Evolutionary conservation across 305 asterid species (phyloP), one percentile per base, ranked within the genome.

Genomic region (Plantago rigida): DNA sequence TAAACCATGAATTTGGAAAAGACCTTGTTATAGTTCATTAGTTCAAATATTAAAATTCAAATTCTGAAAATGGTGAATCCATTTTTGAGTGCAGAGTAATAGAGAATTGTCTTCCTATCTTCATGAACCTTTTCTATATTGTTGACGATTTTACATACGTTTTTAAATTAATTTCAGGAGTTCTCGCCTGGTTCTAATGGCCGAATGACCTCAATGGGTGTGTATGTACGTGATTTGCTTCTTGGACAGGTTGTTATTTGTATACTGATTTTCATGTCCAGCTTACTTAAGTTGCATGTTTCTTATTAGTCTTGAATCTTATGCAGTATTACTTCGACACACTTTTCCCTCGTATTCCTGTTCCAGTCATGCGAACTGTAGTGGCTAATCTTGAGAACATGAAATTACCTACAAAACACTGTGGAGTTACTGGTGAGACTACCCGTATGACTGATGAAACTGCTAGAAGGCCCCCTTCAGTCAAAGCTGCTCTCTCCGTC

Each of bases 321-420:
- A 60, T 82, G 87, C 96, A 91, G 96, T 91, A 92, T 74, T 92
- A 88, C 73, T 92, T 92, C 19, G 96, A 86, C 78, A 92, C 99
- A 8, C 93, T 92, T 22, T 81, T 86, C 52, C 99, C 96, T 13
- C 95, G 98, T 17, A 86, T 92, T 53, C 97, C 97, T 14, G 94
- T 92, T 58, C 95, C 94, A 41, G 86, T 84, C 24, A 0, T 92
- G 87, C 84, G 99, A 51, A 65, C 81, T 0, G 66, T 84, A 41
- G 83, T 77, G 46, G 60, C 95, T 70, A 82, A 68, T 73, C 99
- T 92, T 19, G 96, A 83, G 70, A 84, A 69, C 41, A 79, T 88
- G 95, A 92, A 92, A 69, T 82, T 92, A 42, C 99, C 99, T 0
- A 72, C 94, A 3, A 92, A 92, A 68, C 94, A 73, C 60, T 85